Evolutionary conservation across 768 basidiomycete genomes (phyloP).

Genomic region (Mycena floridula): DNA sequence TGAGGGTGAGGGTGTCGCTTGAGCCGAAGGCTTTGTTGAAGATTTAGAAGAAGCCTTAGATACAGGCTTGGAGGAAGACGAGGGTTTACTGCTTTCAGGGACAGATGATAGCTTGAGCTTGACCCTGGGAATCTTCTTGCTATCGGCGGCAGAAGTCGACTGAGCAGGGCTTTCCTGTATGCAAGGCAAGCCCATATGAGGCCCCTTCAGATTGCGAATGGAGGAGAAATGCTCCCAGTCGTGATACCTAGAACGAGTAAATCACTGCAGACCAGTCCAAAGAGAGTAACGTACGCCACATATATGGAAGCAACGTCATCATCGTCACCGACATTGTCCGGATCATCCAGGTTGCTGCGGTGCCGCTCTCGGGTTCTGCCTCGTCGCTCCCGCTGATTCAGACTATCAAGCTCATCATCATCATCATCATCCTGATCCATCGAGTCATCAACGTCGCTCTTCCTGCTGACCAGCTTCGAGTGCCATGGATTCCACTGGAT

Average conservation of each 20-base stretch:
- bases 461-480: slow-evolving; percentile 14
- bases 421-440: slow-evolving; percentile 12
- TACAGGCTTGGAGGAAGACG: slow-evolving; percentile 1
- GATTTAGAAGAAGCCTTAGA: too few species aligned
- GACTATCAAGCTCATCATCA: too few species aligned
- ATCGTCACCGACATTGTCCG: slow-evolving; percentile 9
- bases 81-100: neutral
- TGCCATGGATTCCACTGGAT: slow-evolving; percentile 64
- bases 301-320: slow-evolving; percentile 49
- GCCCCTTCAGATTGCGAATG: slow-evolving; percentile 83
- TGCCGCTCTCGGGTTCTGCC: too few species aligned
- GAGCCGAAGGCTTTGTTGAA: too few species aligned
- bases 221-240: slow-evolving; percentile 95
- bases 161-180: slow-evolving; percentile 44
- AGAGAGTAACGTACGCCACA: slow-evolving; percentile 87
- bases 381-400: too few species aligned
- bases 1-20: slow-evolving; percentile 14
- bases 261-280: too few species aligned
- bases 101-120: slow-evolving; percentile 3
- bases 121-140: slow-evolving; percentile 5
- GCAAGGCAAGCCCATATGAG: slow-evolving; percentile 68
- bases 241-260: slow-evolving; percentile 61
- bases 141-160: neutral
- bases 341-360: neutral
- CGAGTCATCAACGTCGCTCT: slow-evolving; percentile 18